A percentile compares a stretch with the other conserved stretches of the same genome.
Evolutionary conservation across 2,329 filamentous ascomycete species (phyloP).

Genomic region (Bipolaris gigantea): DNA sequence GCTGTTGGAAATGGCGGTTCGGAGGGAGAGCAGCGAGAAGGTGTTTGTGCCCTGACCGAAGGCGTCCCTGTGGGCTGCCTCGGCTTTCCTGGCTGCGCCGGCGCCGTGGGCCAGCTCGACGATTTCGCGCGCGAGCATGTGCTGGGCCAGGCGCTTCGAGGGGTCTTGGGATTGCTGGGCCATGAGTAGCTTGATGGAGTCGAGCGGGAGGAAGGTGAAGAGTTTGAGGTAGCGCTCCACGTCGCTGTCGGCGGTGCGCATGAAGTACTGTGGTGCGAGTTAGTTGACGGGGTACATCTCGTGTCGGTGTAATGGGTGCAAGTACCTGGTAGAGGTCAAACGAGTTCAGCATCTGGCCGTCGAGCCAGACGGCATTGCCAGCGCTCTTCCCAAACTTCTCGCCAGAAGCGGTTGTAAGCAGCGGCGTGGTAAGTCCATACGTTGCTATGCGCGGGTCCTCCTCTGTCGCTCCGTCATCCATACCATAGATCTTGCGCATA

Average conservation of each 20-base stretch:
- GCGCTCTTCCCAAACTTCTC: constrained; percentile 94
- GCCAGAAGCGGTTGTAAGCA: constrained; percentile 82
- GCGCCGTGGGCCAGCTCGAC: constrained; percentile 76
- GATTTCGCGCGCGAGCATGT: constrained; percentile 79
- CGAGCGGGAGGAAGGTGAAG: constrained; percentile 82
- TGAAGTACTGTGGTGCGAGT: constrained; percentile 66
- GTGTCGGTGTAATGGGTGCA: not conserved
- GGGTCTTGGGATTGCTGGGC: constrained; percentile 67
- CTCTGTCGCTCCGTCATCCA: constrained; percentile 15
- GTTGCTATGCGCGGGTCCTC: constrained; percentile 55
- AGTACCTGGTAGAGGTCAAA: constrained; percentile 80
- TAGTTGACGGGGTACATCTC: not conserved
- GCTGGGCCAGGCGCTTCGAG: constrained; percentile 76
- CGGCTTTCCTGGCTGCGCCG: constrained; percentile 64
- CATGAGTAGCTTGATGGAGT: constrained; percentile 70
- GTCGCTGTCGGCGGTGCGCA: constrained; percentile 78
- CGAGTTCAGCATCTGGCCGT: constrained; percentile 73
- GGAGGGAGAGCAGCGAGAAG: constrained; percentile 31
- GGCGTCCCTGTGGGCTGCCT: constrained; percentile 58
- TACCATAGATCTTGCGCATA: constrained; percentile 55
- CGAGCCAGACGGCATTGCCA: constrained; percentile 92
- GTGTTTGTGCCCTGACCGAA: constrained; percentile 38
- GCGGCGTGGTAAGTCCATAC: constrained; percentile 85
- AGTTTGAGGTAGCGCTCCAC: constrained; percentile 81
- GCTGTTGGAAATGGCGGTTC: constrained; percentile 19